These are phyloP conservation scores for Ceratocystis ficicola DNA, from an alignment of 2,329 filamentous ascomycete species.

Conservation along the genomic window DNA sequence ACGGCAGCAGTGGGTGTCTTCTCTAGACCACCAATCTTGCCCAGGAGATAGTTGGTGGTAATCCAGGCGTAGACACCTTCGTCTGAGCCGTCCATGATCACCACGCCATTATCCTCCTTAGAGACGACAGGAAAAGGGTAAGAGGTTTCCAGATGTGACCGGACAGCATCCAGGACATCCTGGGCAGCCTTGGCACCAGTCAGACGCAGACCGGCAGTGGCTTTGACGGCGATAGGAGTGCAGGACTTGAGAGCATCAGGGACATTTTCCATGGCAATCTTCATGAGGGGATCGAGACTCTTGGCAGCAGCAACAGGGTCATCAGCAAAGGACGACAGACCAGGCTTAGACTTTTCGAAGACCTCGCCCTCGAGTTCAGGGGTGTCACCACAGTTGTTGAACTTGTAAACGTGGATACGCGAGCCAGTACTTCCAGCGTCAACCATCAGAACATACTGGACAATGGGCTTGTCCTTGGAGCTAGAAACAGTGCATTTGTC, in stretches of 20 bases:
- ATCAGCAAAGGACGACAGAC: slow-evolving; percentile 70
- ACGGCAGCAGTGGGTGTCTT: slow-evolving; percentile 83
- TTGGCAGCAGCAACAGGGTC: slow-evolving; percentile 80
- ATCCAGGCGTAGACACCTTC: slow-evolving; percentile 99
- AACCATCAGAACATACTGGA: slow-evolving; percentile 98
- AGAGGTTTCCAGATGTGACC: slow-evolving; percentile 67
- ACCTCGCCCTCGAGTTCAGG: slow-evolving; percentile 86
- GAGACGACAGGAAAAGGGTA: slow-evolving; percentile 94
- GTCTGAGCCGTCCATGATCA: slow-evolving; percentile 94
- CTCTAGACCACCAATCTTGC: slow-evolving; percentile 90
- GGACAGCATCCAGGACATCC: slow-evolving; percentile 75
- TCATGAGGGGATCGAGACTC: slow-evolving; percentile 78
- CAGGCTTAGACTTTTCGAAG: slow-evolving; percentile 89
- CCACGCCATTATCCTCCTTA: slow-evolving; percentile 70
- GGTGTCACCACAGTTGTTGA: slow-evolving; percentile 92
- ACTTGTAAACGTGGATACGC: slow-evolving; percentile 91
- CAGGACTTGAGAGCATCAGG: slow-evolving; percentile 85
- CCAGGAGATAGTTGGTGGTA: slow-evolving; percentile 94
- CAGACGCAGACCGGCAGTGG: slow-evolving; percentile 83
- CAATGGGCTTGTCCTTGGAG: slow-evolving; percentile 79
- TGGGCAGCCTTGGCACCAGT: slow-evolving; percentile 69
- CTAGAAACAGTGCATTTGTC: slow-evolving; percentile 70
- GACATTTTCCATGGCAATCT: slow-evolving; percentile 70
- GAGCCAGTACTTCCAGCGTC: slow-evolving; percentile 96
- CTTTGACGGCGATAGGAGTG: slow-evolving; percentile 93